Evolutionary conservation across 139 green algal species (phyloP).

Genomic region (Astrephomene gubernaculifera): DNA sequence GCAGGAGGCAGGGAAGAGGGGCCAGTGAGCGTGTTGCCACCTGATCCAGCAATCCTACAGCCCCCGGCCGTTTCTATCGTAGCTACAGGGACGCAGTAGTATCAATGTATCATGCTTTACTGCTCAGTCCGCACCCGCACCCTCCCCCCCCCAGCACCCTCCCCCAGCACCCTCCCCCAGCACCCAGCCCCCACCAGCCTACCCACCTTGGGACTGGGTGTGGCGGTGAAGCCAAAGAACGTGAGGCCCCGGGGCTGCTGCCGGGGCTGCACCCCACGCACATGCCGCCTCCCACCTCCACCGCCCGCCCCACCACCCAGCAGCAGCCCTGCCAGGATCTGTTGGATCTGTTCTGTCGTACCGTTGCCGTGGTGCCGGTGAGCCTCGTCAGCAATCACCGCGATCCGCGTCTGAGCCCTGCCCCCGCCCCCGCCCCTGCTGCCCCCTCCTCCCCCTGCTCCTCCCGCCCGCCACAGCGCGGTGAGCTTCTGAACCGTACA

Average conservation of each 20-base stretch:
- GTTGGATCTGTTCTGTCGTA: constrained; percentile 49
- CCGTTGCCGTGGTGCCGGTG: constrained; percentile 59
- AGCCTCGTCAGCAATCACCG: constrained; percentile 61
- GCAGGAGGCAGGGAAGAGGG: no score
- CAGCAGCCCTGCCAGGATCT: constrained; percentile 27
- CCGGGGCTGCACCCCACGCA: constrained; percentile 18
- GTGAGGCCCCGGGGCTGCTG: constrained; percentile 44
- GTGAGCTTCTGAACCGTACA: constrained; percentile 61
- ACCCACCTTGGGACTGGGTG: constrained; percentile 39
- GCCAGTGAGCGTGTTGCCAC: no score
- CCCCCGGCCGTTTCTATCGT: no score
- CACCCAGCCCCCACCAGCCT: background rate
- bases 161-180: background rate
- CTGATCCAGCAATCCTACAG: no score
- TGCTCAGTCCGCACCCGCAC: no score
- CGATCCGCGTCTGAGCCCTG: constrained; percentile 28
- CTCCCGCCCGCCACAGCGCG: constrained; percentile 28
- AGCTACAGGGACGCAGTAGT: no score
- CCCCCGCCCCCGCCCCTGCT: background rate
- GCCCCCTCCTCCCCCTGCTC: background rate
- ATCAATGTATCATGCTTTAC: no score
- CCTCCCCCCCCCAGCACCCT: background rate
- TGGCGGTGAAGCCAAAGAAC: constrained; percentile 61
- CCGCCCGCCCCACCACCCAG: background rate
- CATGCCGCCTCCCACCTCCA: background rate